phyloP scores from a whole-genome alignment of 495 filamentous ascomycete species.

The Aspergillus coremiiformis region DNA sequence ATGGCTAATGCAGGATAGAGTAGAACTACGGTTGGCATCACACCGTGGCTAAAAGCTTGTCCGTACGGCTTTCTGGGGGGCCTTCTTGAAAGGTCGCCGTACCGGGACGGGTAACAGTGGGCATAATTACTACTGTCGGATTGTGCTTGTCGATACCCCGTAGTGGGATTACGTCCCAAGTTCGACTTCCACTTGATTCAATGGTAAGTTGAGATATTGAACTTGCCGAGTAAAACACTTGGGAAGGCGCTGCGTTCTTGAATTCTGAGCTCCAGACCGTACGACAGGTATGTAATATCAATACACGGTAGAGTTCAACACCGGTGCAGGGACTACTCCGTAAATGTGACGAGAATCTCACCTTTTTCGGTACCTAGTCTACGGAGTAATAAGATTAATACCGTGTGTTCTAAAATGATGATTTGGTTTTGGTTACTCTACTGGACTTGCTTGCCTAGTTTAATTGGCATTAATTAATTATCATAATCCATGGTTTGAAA shows the following conservation, averaged over 20 bases:
- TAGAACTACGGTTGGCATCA: slow-evolving; percentile 9
- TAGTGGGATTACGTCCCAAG: too few species aligned
- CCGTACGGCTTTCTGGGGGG: slow-evolving; percentile 18
- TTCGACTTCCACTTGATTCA: too few species aligned
- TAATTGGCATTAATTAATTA: not conserved
- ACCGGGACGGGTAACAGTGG: slow-evolving; percentile 12
- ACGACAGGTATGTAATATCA: slow-evolving; percentile 4
- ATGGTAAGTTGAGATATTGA: not conserved
- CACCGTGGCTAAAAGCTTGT: slow-evolving; percentile 26
- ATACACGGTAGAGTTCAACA: slow-evolving; percentile 12
- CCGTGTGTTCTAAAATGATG: too few species aligned
- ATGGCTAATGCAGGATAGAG: slow-evolving; percentile 13
- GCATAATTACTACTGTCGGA: not conserved
- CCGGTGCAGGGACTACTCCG: slow-evolving; percentile 16
- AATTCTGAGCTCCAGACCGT: not conserved
- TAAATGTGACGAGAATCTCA: slow-evolving; percentile 3
- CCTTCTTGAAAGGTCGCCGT: slow-evolving; percentile 8
- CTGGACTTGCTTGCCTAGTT: not conserved
- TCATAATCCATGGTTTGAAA: not conserved
- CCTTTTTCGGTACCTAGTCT: not conserved
- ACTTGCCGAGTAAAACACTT: not conserved
- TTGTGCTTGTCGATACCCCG: not conserved
- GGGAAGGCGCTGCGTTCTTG: not conserved
- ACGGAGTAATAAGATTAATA: too few species aligned
- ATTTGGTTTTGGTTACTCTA: too few species aligned